Evolutionary conservation across 2,329 filamentous ascomycete genomes (phyloP).

Genomic region (Epicoccum sorghinum): DNA sequence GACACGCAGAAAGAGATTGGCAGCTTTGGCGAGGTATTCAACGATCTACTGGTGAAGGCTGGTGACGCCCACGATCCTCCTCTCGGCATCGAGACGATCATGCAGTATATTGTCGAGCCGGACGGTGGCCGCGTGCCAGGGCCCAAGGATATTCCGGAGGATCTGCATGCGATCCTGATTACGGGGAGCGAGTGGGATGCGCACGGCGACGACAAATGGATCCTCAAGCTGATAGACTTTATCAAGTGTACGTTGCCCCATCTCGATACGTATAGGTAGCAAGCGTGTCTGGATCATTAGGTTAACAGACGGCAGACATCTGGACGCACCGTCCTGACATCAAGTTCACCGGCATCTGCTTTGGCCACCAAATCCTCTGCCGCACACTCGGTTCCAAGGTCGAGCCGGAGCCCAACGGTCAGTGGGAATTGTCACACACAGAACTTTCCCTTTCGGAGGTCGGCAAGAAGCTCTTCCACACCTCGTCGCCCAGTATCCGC

Average conservation of each 20-base stretch:
- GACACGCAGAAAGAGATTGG: slow-evolving; percentile 58
- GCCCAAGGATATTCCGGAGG: slow-evolving; percentile 54
- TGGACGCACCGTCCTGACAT: slow-evolving; percentile 60
- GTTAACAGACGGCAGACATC: slow-evolving; percentile 45
- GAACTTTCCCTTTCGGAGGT: slow-evolving; percentile 48
- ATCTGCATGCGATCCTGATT: slow-evolving; percentile 53
- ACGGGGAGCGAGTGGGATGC: slow-evolving; percentile 57
- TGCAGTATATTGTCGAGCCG: slow-evolving; percentile 59
- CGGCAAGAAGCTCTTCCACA: slow-evolving; percentile 51
- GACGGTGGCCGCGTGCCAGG: slow-evolving; percentile 51
- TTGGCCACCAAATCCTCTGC: slow-evolving; percentile 56
- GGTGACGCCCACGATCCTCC: slow-evolving; percentile 61
- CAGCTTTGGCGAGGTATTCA: slow-evolving; percentile 61
- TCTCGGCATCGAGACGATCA: slow-evolving; percentile 61
- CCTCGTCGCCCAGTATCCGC: slow-evolving; percentile 41
- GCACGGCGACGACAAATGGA: slow-evolving; percentile 54
- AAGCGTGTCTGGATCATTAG: too few relatives aligned
- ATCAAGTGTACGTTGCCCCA: slow-evolving; percentile 49
- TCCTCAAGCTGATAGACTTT: slow-evolving; percentile 51
- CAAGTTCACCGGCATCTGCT: slow-evolving; percentile 57
- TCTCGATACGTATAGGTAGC: too few relatives aligned
- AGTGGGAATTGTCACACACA: slow-evolving; percentile 57
- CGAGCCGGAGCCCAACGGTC: slow-evolving; percentile 43
- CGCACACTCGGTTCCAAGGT: slow-evolving; percentile 52
- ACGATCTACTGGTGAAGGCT: slow-evolving; percentile 58